Evolutionary conservation across 306 rosid genomes (phyloP).

Genomic region (Gleditsia sinensis): DNA sequence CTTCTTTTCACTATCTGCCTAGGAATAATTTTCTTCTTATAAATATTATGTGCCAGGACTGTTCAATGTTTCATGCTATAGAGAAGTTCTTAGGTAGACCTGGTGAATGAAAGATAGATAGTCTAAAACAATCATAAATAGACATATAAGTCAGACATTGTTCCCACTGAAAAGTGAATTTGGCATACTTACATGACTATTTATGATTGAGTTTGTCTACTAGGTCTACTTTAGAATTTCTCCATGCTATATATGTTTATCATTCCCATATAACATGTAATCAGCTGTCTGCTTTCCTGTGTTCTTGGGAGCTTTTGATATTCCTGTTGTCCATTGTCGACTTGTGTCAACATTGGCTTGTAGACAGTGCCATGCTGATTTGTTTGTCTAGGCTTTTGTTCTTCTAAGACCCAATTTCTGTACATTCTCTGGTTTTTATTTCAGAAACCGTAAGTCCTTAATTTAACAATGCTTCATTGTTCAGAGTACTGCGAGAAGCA

Average conservation of each 20-base stretch:
- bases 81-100: not conserved
- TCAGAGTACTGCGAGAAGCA: constrained; percentile 58
- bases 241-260: not conserved
- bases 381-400: constrained; percentile 26
- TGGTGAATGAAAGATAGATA: not conserved
- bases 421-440: constrained; percentile 13
- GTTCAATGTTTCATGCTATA: not conserved
- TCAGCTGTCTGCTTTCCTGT: not conserved
- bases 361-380: not conserved
- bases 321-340: not conserved
- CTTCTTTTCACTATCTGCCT: constrained; percentile 1
- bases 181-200: not conserved
- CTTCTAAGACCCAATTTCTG: not conserved
- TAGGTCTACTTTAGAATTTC: not conserved
- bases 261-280: not conserved
- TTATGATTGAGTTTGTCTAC: not conserved
- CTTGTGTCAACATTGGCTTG: not conserved
- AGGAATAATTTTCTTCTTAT: no score
- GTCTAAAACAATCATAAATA: not conserved
- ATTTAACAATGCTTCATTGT: constrained; percentile 9
- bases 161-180: no score
- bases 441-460: constrained; percentile 1
- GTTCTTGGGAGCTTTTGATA: not conserved
- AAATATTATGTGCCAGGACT: no score
- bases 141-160: not conserved